Percentiles rank a stretch among this genome's conserved stretches.
Evolutionary conservation across 2,329 filamentous ascomycete genomes (phyloP).

Genomic region (Talaromyces verruculosus): DNA sequence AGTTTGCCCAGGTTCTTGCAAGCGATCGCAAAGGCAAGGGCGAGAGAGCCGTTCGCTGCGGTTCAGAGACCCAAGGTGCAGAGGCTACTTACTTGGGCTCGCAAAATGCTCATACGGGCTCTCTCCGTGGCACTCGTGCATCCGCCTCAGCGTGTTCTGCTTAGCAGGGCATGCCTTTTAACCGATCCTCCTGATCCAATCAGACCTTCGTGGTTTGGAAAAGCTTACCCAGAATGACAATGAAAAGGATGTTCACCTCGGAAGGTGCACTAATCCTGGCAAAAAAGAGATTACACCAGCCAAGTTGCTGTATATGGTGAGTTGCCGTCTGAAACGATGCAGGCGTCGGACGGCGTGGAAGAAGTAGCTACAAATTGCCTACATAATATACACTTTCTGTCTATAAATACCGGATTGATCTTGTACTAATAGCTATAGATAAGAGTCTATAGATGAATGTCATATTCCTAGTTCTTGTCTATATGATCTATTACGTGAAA

Average conservation of each 20-base stretch:
- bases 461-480: not conserved
- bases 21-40: slow-evolving; percentile 37
- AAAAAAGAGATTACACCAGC: not conserved
- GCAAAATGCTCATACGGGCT: slow-evolving; percentile 12
- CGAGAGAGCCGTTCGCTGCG: slow-evolving; percentile 20
- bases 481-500: no score
- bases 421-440: not conserved
- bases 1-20: slow-evolving; percentile 63
- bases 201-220: not conserved
- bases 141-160: not conserved
- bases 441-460: not conserved
- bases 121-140: slow-evolving; percentile 11
- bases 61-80: slow-evolving; percentile 21
- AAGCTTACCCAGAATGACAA: not conserved
- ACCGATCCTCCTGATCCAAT: not conserved
- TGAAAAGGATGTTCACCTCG: not conserved
- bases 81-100: slow-evolving; percentile 21
- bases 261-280: not conserved
- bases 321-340: not conserved
- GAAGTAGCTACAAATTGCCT: not conserved
- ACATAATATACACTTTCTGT: not conserved
- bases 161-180: not conserved
- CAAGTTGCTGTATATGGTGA: not conserved
- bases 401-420: not conserved
- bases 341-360: not conserved